Evolutionary conservation across 345 rosid genomes (phyloP).

Genomic region (Populus alba): DNA sequence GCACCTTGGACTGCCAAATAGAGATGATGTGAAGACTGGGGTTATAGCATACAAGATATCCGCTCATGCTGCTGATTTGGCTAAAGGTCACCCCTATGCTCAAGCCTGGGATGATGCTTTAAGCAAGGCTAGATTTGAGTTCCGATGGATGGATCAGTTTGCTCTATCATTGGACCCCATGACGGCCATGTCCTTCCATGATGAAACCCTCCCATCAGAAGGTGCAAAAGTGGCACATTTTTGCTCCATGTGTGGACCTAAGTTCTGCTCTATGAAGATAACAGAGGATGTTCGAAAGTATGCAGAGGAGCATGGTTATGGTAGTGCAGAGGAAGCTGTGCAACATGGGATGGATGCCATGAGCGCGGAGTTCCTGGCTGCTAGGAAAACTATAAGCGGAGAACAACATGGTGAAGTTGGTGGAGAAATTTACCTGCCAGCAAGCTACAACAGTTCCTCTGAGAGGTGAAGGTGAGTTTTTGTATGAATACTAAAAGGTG

Average conservation of each 20-base stretch:
- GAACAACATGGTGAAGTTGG: conserved; percentile 98
- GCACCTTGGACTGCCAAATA: conserved; percentile 95
- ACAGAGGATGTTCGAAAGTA: conserved; percentile 96
- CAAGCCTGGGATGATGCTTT: conserved; percentile 97
- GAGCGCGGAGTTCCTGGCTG: conserved; percentile 88
- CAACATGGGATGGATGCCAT: conserved; percentile 87
- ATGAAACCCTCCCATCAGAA: conserved; percentile 93
- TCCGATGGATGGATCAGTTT: conserved; percentile 98
- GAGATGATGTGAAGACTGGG: conserved; percentile 97
- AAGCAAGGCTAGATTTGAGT: conserved; percentile 95
- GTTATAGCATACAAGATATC: conserved; percentile 96
- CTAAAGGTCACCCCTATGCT: conserved; percentile 90
- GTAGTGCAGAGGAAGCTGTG: conserved; percentile 85
- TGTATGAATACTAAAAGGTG: too few relatives aligned
- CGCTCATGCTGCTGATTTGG: conserved; percentile 98
- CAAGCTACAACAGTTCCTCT: conserved; percentile 46
- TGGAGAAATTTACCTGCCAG: conserved; percentile 93
- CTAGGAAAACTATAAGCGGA: conserved; percentile 86
- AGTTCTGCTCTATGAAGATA: conserved; percentile 99
- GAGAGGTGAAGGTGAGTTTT: conserved; percentile 42
- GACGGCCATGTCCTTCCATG: conserved; percentile 98
- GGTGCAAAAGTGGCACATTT: conserved; percentile 99
- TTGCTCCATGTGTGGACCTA: conserved; percentile 99
- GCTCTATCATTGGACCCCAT: conserved; percentile 94
- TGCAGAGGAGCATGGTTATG: conserved; percentile 96